These are phyloP conservation scores for Hemisphaericaspora xylofermentans DNA, from an alignment of 1,139 yeast species.

Conservation along the genomic window DNA sequence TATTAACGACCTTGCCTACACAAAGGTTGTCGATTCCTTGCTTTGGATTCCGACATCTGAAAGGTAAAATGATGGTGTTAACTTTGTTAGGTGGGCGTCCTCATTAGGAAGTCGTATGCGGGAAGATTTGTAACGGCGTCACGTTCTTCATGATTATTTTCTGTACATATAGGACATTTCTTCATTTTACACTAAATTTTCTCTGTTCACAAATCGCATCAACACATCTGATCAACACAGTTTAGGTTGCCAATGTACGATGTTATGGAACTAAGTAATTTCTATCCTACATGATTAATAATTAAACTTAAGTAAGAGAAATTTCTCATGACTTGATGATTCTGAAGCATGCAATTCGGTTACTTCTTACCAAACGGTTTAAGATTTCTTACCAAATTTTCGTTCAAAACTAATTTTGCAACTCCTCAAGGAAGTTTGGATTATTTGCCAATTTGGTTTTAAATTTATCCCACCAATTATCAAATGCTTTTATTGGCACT, in stretches of 20 bases:
- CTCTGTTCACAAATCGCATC: not conserved
- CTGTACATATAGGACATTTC: too few relatives aligned
- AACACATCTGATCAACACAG: not conserved
- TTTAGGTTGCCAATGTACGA: not conserved
- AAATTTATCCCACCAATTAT: conserved; percentile 96
- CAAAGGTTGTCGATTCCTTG: too few relatives aligned
- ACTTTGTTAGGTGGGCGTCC: too few relatives aligned
- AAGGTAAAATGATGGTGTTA: too few relatives aligned
- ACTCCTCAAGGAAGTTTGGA: conserved; percentile 70
- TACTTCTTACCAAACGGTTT: too few relatives aligned
- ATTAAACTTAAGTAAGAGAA: not conserved
- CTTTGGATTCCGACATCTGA: too few relatives aligned
- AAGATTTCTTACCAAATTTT: not conserved
- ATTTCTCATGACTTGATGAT: not conserved
- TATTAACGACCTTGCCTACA: too few relatives aligned
- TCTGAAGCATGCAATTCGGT: too few relatives aligned
- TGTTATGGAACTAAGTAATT: not conserved
- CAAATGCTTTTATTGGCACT: conserved; percentile 86
- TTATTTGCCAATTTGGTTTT: conserved; percentile 70
- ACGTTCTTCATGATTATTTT: too few relatives aligned
- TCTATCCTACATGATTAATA: not conserved
- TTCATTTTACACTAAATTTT: not conserved
- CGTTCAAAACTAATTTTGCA: conserved; percentile 19
- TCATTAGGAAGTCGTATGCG: too few relatives aligned
- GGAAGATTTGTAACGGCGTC: too few relatives aligned